phyloP scores from a whole-genome alignment of 345 rosid species.

The Sisymbrium altissimum region DNA sequence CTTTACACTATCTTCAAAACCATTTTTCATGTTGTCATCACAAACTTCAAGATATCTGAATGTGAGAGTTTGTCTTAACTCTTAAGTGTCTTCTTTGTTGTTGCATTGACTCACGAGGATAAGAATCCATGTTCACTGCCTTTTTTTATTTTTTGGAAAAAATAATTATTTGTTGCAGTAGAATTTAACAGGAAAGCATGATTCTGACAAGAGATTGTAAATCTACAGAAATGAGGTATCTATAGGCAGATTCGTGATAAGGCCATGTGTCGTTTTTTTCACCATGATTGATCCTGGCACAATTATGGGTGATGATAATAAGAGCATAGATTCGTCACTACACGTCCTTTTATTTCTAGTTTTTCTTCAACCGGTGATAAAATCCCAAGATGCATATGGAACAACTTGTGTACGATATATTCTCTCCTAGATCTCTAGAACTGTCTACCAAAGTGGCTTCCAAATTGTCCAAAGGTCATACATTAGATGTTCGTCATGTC shows the following conservation, averaged over 20 bases:
- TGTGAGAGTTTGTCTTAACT: constrained; percentile 1
- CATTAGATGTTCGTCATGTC: not conserved
- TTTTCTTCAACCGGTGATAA: not conserved
- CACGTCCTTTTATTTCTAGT: not conserved
- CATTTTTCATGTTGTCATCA: not conserved
- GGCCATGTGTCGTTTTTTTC: constrained; percentile 27
- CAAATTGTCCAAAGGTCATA: constrained; percentile 26
- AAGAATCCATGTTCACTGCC: constrained; percentile 7
- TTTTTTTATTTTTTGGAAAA: not conserved
- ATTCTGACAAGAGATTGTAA: constrained; percentile 31
- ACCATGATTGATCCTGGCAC: constrained; percentile 19
- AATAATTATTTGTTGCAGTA: not conserved
- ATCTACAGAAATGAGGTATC: constrained; percentile 20
- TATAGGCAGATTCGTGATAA: constrained; percentile 28
- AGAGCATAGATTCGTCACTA: constrained; percentile 22
- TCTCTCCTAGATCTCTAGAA: not conserved
- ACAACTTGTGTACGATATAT: constrained; percentile 16
- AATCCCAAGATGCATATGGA: constrained; percentile 9
- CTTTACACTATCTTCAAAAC: constrained; percentile 8
- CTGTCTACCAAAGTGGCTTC: constrained; percentile 18
- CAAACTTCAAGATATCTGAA: not conserved
- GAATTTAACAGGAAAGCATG: not conserved
- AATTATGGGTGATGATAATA: constrained; percentile 19
- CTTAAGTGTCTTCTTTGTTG: not conserved
- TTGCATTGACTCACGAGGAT: constrained; percentile 8